Percentiles rank a stretch among this genome's conserved stretches.
phyloP scores from a whole-genome alignment of 768 basidiomycete species.

The Rhodotorula sphaerocarpa region DNA sequence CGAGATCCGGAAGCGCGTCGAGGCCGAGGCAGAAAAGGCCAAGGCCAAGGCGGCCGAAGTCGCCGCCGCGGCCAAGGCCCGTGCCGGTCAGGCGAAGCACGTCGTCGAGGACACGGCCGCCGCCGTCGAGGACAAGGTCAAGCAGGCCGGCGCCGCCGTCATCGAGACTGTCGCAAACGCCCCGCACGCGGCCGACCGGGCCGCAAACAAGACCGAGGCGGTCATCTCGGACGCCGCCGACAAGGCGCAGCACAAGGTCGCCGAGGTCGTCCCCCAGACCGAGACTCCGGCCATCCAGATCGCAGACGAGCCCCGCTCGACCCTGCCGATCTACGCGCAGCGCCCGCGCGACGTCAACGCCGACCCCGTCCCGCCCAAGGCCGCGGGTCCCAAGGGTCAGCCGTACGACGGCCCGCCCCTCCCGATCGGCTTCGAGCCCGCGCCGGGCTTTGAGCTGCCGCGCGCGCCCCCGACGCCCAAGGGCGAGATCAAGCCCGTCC shows the following conservation, averaged over 20 bases:
- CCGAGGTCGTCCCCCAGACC: constrained; percentile 50
- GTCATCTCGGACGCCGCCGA: constrained; percentile 12
- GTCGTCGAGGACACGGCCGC: constrained; percentile 42
- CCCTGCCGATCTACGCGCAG: constrained; percentile 39
- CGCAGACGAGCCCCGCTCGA: constrained; percentile 22
- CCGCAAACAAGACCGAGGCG: constrained; percentile 38
- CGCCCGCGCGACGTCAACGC: constrained; percentile 42
- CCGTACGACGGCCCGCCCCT: constrained; percentile 60
- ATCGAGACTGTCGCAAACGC: constrained; percentile 4
- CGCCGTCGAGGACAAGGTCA: constrained; percentile 44
- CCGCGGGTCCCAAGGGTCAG: constrained; percentile 36
- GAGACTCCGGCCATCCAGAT: constrained; percentile 14
- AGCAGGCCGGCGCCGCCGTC: constrained; percentile 16
- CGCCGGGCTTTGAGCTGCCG: constrained; percentile 72
- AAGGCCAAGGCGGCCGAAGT: constrained; percentile 43
- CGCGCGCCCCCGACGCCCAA: constrained; percentile 47
- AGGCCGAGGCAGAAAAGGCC: constrained; percentile 32
- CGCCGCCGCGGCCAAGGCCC: constrained; percentile 50
- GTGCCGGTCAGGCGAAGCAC: constrained; percentile 49
- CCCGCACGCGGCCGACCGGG: constrained; percentile 40
- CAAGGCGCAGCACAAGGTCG: not conserved
- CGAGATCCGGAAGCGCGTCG: constrained; percentile 30
- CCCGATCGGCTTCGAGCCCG: constrained; percentile 89
- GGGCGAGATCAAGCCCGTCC: constrained; percentile 34
- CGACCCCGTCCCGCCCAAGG: constrained; percentile 40